Conservation (phyloP, 495 filamentous ascomycete species). For the Penicillium verhagenii region DNA sequence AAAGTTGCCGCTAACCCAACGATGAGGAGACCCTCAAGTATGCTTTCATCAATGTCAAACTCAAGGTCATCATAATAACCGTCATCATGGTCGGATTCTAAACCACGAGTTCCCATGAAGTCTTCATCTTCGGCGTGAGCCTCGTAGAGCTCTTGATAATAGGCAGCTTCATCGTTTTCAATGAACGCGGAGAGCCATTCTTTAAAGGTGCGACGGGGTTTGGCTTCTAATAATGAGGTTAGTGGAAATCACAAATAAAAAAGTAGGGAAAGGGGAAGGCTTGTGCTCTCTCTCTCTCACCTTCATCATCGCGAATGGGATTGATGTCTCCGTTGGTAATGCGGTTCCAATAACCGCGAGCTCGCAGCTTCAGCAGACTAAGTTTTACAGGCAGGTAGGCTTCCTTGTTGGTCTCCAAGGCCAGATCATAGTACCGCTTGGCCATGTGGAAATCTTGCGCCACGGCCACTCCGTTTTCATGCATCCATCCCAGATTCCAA, state of each 20-base stretch:
- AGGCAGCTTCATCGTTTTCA: constrained; percentile 61
- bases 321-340: constrained; percentile 87
- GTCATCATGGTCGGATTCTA: constrained; percentile 54
- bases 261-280: neutral
- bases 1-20: constrained; percentile 71
- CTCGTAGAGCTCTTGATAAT: constrained; percentile 54
- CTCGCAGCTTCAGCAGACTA: constrained; percentile 79
- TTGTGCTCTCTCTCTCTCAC: constrained; percentile 46
- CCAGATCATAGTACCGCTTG: constrained; percentile 92
- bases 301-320: constrained; percentile 81
- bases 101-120: constrained; percentile 48
- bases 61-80: constrained; percentile 65
- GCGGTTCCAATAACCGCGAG: constrained; percentile 89
- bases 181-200: constrained; percentile 87
- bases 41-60: constrained; percentile 64
- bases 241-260: neutral
- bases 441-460: constrained; percentile 96
- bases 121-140: constrained; percentile 59
- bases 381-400: constrained; percentile 93
- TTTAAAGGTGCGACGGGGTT: constrained; percentile 68
- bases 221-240: constrained; percentile 45
- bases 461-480: constrained; percentile 93
- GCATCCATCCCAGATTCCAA: constrained; percentile 99
- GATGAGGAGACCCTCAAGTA: constrained; percentile 84
- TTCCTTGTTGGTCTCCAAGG: constrained; percentile 85